A percentile compares a stretch with the other conserved stretches of the same genome.
Conservation (phyloP, 495 filamentous ascomycete genomes). For the Aspergillus ellipticus region DNA sequence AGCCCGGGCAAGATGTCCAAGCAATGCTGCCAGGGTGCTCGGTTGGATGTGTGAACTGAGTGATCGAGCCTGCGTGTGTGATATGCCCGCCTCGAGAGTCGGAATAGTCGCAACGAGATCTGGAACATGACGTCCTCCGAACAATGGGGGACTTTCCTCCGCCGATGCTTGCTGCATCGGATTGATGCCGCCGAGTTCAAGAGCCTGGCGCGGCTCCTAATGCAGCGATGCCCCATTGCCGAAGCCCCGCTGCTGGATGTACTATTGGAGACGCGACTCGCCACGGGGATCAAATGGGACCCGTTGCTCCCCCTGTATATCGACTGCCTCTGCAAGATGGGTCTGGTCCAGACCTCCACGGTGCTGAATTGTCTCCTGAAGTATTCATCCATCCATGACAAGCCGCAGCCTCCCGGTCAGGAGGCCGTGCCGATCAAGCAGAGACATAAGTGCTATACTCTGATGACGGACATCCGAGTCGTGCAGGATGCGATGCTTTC, state of each 20-base stretch:
- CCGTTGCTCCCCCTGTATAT: conserved; percentile 62
- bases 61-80: not conserved
- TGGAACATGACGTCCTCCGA: conserved; percentile 23
- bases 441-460: conserved; percentile 26
- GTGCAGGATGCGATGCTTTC: conserved; percentile 43
- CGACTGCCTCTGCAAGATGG: conserved; percentile 52
- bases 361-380: conserved; percentile 57
- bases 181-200: conserved; percentile 43
- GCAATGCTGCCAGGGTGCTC: conserved; percentile 7
- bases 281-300: conserved; percentile 53
- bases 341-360: conserved; percentile 50
- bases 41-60: conserved; percentile 5
- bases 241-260: conserved; percentile 53
- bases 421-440: conserved; percentile 12
- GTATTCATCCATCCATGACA: conserved; percentile 48
- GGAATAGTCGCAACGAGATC: conserved; percentile 1
- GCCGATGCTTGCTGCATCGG: conserved; percentile 40
- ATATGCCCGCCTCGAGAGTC: conserved; percentile 6
- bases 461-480: conserved; percentile 46
- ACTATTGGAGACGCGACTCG: conserved; percentile 51
- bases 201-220: conserved; percentile 33
- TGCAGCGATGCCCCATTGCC: conserved; percentile 27
- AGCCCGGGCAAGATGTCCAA: conserved; percentile 13
- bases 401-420: conserved; percentile 14
- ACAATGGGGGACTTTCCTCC: conserved; percentile 45